Conservation (phyloP, 495 filamentous ascomycete genomes). For the Clohesyomyces aquaticus region DNA sequence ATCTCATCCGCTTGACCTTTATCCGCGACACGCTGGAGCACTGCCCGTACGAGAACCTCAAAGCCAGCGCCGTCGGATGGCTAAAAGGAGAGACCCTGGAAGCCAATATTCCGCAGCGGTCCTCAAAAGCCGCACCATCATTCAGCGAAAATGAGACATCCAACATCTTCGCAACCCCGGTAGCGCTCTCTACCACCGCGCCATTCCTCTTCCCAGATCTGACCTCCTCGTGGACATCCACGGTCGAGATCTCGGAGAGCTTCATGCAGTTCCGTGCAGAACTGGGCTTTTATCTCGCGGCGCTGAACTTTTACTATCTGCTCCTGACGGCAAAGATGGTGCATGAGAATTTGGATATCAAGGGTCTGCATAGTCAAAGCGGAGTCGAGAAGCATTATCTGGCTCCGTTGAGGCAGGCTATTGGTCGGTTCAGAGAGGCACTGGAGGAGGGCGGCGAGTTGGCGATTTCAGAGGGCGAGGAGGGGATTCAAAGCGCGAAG, state of each 20-base stretch:
- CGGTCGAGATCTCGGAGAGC: slow-evolving; percentile 42
- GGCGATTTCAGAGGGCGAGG: slow-evolving; percentile 38
- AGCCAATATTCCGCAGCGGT: slow-evolving; percentile 45
- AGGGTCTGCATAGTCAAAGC: slow-evolving; percentile 53
- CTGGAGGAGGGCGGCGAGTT: slow-evolving; percentile 43
- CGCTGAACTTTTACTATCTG: slow-evolving; percentile 59
- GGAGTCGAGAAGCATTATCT: slow-evolving; percentile 51
- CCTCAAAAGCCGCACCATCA: background rate
- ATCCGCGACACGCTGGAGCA: slow-evolving; percentile 81
- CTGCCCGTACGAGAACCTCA: slow-evolving; percentile 74
- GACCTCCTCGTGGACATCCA: slow-evolving; percentile 33
- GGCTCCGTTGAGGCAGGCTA: slow-evolving; percentile 53
- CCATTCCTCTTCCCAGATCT: slow-evolving; percentile 56
- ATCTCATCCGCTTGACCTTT: slow-evolving; percentile 70
- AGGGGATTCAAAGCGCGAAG: background rate
- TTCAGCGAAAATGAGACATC: background rate
- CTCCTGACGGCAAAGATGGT: slow-evolving; percentile 55
- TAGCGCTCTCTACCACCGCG: slow-evolving; percentile 53
- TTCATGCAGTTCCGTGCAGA: slow-evolving; percentile 50
- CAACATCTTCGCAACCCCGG: slow-evolving; percentile 61
- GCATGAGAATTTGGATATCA: slow-evolving; percentile 51
- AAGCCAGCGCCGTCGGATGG: slow-evolving; percentile 82
- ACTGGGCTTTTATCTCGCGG: slow-evolving; percentile 54
- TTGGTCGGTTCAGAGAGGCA: slow-evolving; percentile 50
- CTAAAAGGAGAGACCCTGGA: slow-evolving; percentile 79